These are phyloP conservation scores for sunflower (Helianthus annuus) DNA, from an alignment of 129 eudicot species.

Conservation along the genomic window DNA sequence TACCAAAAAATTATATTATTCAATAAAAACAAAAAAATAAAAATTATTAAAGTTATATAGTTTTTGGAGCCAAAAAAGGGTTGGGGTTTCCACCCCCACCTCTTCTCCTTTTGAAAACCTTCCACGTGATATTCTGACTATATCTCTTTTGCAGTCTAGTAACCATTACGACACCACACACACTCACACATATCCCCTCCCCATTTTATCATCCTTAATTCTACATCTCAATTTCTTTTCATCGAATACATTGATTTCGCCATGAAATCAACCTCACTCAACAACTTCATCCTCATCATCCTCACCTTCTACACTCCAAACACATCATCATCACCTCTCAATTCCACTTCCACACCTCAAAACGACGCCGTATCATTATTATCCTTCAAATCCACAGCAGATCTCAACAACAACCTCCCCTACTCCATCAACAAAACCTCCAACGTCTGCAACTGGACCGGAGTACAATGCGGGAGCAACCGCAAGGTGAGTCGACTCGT, in stretches of 20 bases:
- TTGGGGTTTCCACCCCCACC: slow-evolving; percentile 17
- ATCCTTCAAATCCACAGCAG: slow-evolving; percentile 70
- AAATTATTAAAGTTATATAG: background rate
- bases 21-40: background rate
- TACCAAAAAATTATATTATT: too few species aligned
- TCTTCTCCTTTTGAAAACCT: slow-evolving; percentile 25
- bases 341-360: background rate
- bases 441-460: slow-evolving; percentile 68
- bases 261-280: slow-evolving; percentile 22
- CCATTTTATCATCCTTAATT: too few species aligned
- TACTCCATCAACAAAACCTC: slow-evolving; percentile 21
- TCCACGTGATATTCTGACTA: slow-evolving; percentile 32
- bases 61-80: slow-evolving; percentile 16
- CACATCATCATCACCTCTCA: background rate
- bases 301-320: background rate
- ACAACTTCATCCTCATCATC: slow-evolving; percentile 13
- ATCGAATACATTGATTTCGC: slow-evolving; percentile 10
- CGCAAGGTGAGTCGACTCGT: slow-evolving; percentile 45
- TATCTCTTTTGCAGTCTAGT: slow-evolving; percentile 18
- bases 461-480: slow-evolving; percentile 50
- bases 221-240: background rate
- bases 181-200: background rate
- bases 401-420: slow-evolving; percentile 40
- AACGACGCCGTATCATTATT: slow-evolving; percentile 48
- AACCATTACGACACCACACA: slow-evolving; percentile 7